Base-by-base conservation (phyloP, 75 land plant genomes). In the Selaginella moellendorffii region DNA sequence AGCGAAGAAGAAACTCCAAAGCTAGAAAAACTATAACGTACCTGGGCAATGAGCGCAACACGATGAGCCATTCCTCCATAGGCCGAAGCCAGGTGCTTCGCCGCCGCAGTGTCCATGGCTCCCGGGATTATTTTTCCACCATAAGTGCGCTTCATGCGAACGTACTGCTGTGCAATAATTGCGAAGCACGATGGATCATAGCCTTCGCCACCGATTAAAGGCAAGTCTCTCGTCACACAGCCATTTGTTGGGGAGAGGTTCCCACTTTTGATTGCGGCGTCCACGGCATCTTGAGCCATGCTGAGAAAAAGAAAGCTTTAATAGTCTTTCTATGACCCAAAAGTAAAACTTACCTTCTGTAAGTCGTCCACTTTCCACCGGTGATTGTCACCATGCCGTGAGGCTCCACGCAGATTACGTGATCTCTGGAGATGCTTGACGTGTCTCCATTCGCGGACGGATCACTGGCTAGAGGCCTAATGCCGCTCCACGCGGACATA, bases 221-320 rank as follows among this genome's bases (percentile, higher is more conserved):
- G 76, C 28, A 93, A 76, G 51, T 74, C 72, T 42, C 71, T 30
- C 14, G 98, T 93, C 17, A 86, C 18, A 52, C 90, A 85, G 29
- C 54, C 68, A 65, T 76, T 80, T 1, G 61, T 31, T 25, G 96
- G 87, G 1, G 23, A 74, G 59, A 93, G 71, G 18, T 78, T 75
- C n/a, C 87, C 98, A 63, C 67, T 70, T 61, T 76, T 78, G 22
- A 93, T 79, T 62, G 98, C 98, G 26, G 76, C 85, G 76, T 85
- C 54, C 69, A 88, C 90, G 56, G 96, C 96, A 79, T 93, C 98
- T 74, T 93, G 86, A 61, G 98, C 98, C 98, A 93, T 93, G 71
- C 98, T 93, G 83, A 36, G 46, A 36, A 14, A 36, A 14, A 36
- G 46, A 36, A 14, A 36, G 46, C 14, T 36, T 14, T 36, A n/a